Evolutionary conservation across 2,329 filamentous ascomycete species (phyloP), one percentile per base, ranked within the genome.

Genomic region (Diaporthe helianthi): DNA sequence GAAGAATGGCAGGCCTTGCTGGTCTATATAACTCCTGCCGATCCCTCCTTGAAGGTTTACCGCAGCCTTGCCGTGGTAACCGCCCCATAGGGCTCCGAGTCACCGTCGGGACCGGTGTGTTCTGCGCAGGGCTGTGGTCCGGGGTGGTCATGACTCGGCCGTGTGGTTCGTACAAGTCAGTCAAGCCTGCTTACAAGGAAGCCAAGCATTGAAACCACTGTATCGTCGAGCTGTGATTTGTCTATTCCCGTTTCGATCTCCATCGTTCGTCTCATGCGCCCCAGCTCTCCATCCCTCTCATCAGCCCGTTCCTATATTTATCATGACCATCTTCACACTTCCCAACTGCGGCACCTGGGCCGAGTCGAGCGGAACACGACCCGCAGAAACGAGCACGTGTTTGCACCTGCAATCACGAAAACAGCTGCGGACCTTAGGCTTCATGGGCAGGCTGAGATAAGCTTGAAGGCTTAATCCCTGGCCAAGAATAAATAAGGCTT

Each of bases 211-310:
- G 58, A 49, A 36, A 29, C 58, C 58, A 63, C 58, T 63, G 19
- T 63, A 63, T 63, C n/a, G n/a, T 15, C 13, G 29, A 0, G 41
- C 58, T 63, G 29, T 63, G 58, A 63, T 63, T 63, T 63, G 58
- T 41, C 36, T 61, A 8, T 33, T 15, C n/a, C 41, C 8, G 58
- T 36, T 63, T 63, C 58, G 58, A 49, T 63, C 44, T 63, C 58
- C 58, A 63, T 63, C 58, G 58, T 63, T 63, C 29, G 58, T 63
- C 58, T 63, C 58, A 49, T 63, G 41, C 15, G 58, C 58, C 58
- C 58, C 58, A 63, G 58, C 58, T 19, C 29, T 10, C 58, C 29
- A 49, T 63, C 58, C 58, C 41, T 47, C 36, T 63, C 58, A 63
- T 63, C 58, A 63, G 22, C 6, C 22, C 41, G 58, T 63, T 13